Percentiles rank a stretch among this genome's conserved stretches.
Evolutionary conservation across 768 basidiomycete species (phyloP).

Genomic region (Mycena amicta): DNA sequence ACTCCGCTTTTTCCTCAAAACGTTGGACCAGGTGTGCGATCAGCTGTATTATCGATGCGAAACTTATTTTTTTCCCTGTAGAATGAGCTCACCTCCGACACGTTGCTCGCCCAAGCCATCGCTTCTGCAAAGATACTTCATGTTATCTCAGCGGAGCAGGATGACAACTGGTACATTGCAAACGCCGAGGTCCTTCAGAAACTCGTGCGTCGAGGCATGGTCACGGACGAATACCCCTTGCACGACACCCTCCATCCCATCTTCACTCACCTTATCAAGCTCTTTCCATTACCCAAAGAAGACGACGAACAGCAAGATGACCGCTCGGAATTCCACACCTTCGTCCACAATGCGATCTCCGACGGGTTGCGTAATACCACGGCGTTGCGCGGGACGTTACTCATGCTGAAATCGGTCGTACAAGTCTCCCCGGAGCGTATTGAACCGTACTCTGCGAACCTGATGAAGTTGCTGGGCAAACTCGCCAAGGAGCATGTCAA

Average conservation of each 20-base stretch:
- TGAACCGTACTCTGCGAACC: conserved; percentile 70
- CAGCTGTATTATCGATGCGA: conserved; percentile 3
- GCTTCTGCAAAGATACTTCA: conserved; percentile 88
- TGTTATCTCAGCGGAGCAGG: conserved; percentile 80
- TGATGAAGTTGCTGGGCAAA: conserved; percentile 85
- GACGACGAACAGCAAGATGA: conserved; percentile 77
- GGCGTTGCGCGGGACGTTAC: conserved; percentile 75
- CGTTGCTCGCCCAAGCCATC: conserved; percentile 65
- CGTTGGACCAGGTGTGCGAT: conserved; percentile 70
- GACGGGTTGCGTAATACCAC: conserved; percentile 79
- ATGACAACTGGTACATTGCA: conserved; percentile 75
- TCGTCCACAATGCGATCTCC: conserved; percentile 70
- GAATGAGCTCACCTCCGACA: conserved; percentile 75
- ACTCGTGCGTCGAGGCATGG: conserved; percentile 84
- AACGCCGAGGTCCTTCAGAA: conserved; percentile 78
- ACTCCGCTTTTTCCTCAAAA: conserved; percentile 83
- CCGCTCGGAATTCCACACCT: conserved; percentile 75
- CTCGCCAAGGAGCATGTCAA: conserved; percentile 87
- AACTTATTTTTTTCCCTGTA: too few relatives aligned
- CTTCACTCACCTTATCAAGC: conserved; percentile 75
- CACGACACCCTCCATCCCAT: conserved; percentile 84
- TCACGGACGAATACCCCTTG: conserved; percentile 75
- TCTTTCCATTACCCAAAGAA: conserved; percentile 78
- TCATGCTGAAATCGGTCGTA: conserved; percentile 87
- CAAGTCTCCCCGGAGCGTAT: conserved; percentile 80